A percentile compares a stretch with the other conserved stretches of the same genome.
Evolutionary conservation across 176 grass and related monocot species (phyloP).

Genomic region (Rhipidocladum racemiflorum): DNA sequence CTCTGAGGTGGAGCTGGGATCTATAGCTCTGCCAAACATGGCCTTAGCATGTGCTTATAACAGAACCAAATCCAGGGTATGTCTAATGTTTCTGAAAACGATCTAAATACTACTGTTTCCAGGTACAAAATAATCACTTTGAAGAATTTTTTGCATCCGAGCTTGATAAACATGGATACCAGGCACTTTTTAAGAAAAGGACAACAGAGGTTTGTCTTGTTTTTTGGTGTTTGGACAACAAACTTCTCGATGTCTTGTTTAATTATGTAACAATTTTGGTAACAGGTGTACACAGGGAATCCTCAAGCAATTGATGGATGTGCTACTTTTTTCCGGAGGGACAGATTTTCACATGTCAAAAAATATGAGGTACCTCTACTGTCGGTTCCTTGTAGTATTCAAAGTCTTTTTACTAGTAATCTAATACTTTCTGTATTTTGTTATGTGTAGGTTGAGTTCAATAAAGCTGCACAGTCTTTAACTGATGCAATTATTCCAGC

Average conservation of each 20-base stretch:
- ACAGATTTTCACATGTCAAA: conserved; percentile 87
- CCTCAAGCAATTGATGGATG: conserved; percentile 70
- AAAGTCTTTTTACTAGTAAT: neutral
- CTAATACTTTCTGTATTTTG: conserved; percentile 21
- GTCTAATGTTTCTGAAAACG: neutral
- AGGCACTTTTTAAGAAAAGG: conserved; percentile 80
- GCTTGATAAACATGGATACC: conserved; percentile 94
- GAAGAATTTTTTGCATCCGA: conserved; percentile 84
- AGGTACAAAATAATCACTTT: conserved; percentile 90
- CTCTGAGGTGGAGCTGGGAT: no score
- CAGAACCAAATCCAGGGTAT: neutral
- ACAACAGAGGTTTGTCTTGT: conserved; percentile 60
- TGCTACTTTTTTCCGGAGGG: conserved; percentile 88
- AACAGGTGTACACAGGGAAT: conserved; percentile 63
- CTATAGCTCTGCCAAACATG: no score
- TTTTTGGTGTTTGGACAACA: neutral
- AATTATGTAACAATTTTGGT: neutral
- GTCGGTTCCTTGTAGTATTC: conserved; percentile 11
- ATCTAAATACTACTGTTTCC: conserved; percentile 28
- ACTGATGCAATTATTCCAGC: conserved; percentile 67
- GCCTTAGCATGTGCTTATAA: neutral
- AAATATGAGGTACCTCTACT: conserved; percentile 70
- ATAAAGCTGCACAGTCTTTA: conserved; percentile 91
- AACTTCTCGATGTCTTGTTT: neutral
- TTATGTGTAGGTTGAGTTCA: conserved; percentile 77